These are phyloP conservation scores for Raddia distichophylla DNA, from an alignment of 176 grass and related monocot genomes.

Conservation along the genomic window DNA sequence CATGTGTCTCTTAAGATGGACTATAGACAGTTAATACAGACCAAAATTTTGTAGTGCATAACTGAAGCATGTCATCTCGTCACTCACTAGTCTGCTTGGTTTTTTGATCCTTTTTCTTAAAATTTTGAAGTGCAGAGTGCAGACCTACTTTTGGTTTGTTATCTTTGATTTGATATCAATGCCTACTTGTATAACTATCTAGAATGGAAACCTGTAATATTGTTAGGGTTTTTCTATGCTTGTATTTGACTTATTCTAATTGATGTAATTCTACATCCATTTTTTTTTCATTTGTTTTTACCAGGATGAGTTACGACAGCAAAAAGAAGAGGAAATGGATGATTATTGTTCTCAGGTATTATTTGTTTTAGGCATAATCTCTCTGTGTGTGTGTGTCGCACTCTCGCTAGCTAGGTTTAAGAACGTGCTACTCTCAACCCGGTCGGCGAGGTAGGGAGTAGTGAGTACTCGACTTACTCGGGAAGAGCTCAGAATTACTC, in stretches of 20 bases:
- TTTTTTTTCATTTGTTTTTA: constrained; percentile 38
- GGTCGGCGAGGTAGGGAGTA: no score
- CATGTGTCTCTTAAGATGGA: constrained; percentile 7
- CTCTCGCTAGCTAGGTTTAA: no score
- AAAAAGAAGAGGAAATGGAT: constrained; percentile 98
- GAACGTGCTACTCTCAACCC: no score
- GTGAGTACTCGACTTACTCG: no score
- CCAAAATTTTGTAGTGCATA: background rate
- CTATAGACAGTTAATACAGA: background rate
- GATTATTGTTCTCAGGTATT: constrained; percentile 99
- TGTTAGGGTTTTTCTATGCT: constrained; percentile 5
- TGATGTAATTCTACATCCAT: background rate
- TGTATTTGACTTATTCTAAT: constrained; percentile 29
- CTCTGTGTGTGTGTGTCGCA: background rate
- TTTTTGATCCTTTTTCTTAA: constrained; percentile 3
- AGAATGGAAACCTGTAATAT: constrained; percentile 16
- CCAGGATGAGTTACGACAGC: constrained; percentile 94
- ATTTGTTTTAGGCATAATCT: background rate
- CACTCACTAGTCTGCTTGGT: constrained; percentile 20
- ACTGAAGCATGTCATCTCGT: background rate
- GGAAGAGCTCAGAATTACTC: no score
- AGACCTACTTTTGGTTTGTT: constrained; percentile 12
- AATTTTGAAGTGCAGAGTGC: constrained; percentile 14
- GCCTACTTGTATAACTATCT: constrained; percentile 14
- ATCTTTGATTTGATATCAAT: constrained; percentile 24